Percentiles rank a stretch among this genome's conserved stretches.
These are phyloP conservation scores for Phytophthora vignae DNA, from an alignment of 352 stramenopile species.

Conservation along the genomic window DNA sequence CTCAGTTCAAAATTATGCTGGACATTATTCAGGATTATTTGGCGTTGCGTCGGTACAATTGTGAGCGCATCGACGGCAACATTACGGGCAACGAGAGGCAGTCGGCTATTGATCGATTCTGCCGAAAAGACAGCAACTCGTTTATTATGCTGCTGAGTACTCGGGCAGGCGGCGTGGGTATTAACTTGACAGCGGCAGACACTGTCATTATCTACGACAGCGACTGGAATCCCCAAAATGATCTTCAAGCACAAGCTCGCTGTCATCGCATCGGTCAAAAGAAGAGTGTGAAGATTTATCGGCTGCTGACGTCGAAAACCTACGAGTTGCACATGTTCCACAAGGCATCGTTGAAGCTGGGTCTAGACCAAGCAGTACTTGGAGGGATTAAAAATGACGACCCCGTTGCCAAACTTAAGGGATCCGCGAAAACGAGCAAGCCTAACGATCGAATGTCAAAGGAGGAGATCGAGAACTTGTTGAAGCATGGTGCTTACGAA, in stretches of 20 bases:
- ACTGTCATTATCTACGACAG: constrained; percentile 97
- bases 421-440: constrained; percentile 39
- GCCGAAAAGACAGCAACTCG: constrained; percentile 61
- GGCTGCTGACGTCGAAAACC: constrained; percentile 91
- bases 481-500: constrained; percentile 95
- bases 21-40: constrained; percentile 99
- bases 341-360: constrained; percentile 92
- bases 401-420: constrained; percentile 52
- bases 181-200: constrained; percentile 96
- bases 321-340: constrained; percentile 96
- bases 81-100: constrained; percentile 98
- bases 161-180: constrained; percentile 97
- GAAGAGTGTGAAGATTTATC: constrained; percentile 95
- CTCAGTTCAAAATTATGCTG: constrained; percentile 99
- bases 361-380: constrained; percentile 92
- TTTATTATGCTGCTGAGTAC: constrained; percentile 99
- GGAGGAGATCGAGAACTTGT: constrained; percentile 92
- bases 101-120: constrained; percentile 93
- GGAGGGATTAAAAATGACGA: constrained; percentile 86
- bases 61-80: constrained; percentile 98
- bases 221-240: constrained; percentile 99
- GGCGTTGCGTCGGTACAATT: constrained; percentile 90
- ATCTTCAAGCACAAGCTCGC: constrained; percentile 92
- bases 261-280: constrained; percentile 95
- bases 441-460: constrained; percentile 77